Percentiles rank a stretch among this genome's conserved stretches.
Conservation (phyloP, 768 basidiomycete genomes). For the Phanerochaete carnosa region DNA sequence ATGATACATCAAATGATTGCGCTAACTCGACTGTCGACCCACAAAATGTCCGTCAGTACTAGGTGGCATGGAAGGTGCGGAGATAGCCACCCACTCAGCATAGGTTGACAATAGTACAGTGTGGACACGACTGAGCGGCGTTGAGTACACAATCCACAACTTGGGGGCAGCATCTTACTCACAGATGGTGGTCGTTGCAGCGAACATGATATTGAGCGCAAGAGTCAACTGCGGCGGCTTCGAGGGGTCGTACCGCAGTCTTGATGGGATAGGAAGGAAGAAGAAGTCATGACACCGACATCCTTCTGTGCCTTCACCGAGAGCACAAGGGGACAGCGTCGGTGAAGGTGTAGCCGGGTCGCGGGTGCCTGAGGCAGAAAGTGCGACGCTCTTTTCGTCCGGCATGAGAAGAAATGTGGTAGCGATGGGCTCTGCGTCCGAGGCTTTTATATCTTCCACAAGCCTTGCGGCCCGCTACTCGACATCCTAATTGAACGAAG, state of each 20-base stretch:
- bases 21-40: slow-evolving; percentile 12
- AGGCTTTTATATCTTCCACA: background rate
- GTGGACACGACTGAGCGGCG: slow-evolving; percentile 52
- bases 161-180: slow-evolving; percentile 9
- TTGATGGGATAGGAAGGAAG: slow-evolving; percentile 44
- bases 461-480: too few species aligned
- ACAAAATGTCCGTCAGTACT: background rate
- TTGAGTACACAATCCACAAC: background rate
- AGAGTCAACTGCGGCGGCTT: slow-evolving; percentile 34
- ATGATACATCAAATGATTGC: slow-evolving; percentile 31
- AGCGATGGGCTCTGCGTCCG: background rate
- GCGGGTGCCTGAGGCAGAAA: background rate
- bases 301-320: background rate
- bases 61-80: slow-evolving; percentile 22
- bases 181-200: slow-evolving; percentile 45
- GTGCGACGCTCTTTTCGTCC: background rate
- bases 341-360: background rate
- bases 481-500: too few species aligned
- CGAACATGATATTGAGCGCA: slow-evolving; percentile 44
- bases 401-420: background rate
- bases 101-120: slow-evolving; percentile 77
- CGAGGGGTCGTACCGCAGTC: slow-evolving; percentile 38
- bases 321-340: background rate
- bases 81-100: slow-evolving; percentile 50
- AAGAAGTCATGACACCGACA: slow-evolving; percentile 30